Percentiles rank a stretch among this genome's conserved stretches.
phyloP scores from a whole-genome alignment of 768 basidiomycete species.

The Tulasnella sp. region DNA sequence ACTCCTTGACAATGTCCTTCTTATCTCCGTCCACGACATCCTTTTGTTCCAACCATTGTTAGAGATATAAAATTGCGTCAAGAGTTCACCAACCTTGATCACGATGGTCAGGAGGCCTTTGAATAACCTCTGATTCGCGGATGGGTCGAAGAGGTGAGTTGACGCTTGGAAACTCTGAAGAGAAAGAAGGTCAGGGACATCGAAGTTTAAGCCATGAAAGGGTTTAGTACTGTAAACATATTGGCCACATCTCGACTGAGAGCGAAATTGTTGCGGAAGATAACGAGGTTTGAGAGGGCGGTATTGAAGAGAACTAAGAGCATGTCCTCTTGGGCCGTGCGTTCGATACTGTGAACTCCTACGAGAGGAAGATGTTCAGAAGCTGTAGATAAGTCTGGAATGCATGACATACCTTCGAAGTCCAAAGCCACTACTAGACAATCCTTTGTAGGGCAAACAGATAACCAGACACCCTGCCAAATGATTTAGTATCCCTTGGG shows the following conservation, averaged over 20 bases:
- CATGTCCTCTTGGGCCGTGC: constrained; percentile 65
- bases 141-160: constrained; percentile 56
- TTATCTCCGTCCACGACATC: constrained; percentile 68
- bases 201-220: constrained; percentile 49
- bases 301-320: constrained; percentile 67
- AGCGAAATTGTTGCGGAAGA: constrained; percentile 69
- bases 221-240: constrained; percentile 56
- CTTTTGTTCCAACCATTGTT: constrained; percentile 43
- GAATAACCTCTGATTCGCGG: constrained; percentile 61
- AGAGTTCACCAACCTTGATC: constrained; percentile 53
- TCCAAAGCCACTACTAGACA: constrained; percentile 61
- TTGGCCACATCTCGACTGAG: constrained; percentile 62
- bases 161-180: constrained; percentile 38
- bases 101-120: constrained; percentile 63
- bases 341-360: constrained; percentile 66
- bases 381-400: neutral
- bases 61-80: neutral
- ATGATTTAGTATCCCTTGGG: too few species aligned
- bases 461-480: constrained; percentile 66
- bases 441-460: constrained; percentile 62
- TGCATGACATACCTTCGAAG: constrained; percentile 56
- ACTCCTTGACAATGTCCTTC: constrained; percentile 62
- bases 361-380: neutral
- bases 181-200: neutral
- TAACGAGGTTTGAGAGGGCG: constrained; percentile 64